A percentile compares a stretch with the other conserved stretches of the same genome.
Conservation (phyloP, 163 green algal species). For the Prototheca wickerhamii region DNA sequence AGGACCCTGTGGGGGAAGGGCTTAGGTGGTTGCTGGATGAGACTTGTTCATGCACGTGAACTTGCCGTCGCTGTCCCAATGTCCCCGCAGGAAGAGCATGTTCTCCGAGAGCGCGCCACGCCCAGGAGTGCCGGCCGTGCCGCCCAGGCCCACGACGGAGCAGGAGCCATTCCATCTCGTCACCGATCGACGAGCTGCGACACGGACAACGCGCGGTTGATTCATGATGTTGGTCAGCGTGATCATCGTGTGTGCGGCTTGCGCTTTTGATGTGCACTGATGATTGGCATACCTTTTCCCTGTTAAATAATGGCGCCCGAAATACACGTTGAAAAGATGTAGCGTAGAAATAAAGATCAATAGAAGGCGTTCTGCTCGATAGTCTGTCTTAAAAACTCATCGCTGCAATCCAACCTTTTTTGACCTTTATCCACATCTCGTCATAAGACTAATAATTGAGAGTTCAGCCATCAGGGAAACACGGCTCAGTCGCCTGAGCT, state of each 20-base stretch:
- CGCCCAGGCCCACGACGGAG: slow-evolving; percentile 25
- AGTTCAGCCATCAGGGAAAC: not conserved
- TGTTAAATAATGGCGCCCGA: too few species aligned
- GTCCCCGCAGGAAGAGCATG: not conserved
- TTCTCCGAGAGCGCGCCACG: not conserved
- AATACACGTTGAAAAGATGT: too few species aligned
- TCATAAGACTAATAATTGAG: too few species aligned
- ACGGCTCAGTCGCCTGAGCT: not conserved
- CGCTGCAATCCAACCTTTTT: too few species aligned
- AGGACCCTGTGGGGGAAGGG: not conserved
- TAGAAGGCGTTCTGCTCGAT: too few species aligned
- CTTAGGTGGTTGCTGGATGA: not conserved
- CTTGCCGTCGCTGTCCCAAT: not conserved
- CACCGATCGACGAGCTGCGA: slow-evolving; percentile 16
- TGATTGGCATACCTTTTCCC: too few species aligned
- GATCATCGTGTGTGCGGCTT: too few species aligned
- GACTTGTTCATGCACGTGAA: not conserved
- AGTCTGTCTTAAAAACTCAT: too few species aligned
- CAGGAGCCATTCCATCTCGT: slow-evolving; percentile 30
- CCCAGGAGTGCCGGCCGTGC: slow-evolving; percentile 34
- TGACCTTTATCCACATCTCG: not conserved
- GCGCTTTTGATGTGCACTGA: too few species aligned
- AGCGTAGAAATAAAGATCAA: too few species aligned
- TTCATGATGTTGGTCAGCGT: slow-evolving; percentile 1
- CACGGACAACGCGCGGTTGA: not conserved